phyloP scores from a whole-genome alignment of 495 filamentous ascomycete genomes.

The Penicillium salamii region DNA sequence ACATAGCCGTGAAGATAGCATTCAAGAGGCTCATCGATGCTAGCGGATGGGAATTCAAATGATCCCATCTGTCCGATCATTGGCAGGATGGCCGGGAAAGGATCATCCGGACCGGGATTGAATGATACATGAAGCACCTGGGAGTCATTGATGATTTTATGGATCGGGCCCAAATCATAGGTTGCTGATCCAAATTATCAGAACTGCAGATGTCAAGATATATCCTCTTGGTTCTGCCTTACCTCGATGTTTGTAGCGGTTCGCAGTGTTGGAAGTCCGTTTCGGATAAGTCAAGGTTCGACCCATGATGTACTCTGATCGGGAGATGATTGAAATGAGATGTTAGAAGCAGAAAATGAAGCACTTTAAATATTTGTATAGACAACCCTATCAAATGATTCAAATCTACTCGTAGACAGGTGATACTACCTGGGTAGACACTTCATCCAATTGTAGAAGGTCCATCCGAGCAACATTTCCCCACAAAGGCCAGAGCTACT shows the following conservation, averaged over 20 bases:
- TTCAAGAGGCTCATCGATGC: constrained; percentile 64
- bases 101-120: constrained; percentile 55
- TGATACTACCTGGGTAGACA: not conserved
- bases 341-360: not conserved
- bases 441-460: constrained; percentile 16
- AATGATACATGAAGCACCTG: constrained; percentile 86
- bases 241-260: constrained; percentile 69
- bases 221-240: constrained; percentile 1
- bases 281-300: constrained; percentile 65
- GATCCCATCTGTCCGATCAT: constrained; percentile 87
- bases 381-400: no score
- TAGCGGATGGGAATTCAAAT: constrained; percentile 60
- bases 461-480: constrained; percentile 14
- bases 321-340: not conserved
- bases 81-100: constrained; percentile 75
- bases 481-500: constrained; percentile 6
- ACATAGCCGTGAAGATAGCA: constrained; percentile 90
- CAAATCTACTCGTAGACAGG: no score
- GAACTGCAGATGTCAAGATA: constrained; percentile 1
- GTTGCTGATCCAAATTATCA: constrained; percentile 46
- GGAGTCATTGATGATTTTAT: constrained; percentile 73
- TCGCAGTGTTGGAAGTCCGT: constrained; percentile 64
- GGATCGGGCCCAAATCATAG: constrained; percentile 75
- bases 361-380: not conserved
- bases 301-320: constrained; percentile 33